These are phyloP conservation scores for Clarireedia hainanense DNA, from an alignment of 2,329 filamentous ascomycete species.

Conservation along the genomic window DNA sequence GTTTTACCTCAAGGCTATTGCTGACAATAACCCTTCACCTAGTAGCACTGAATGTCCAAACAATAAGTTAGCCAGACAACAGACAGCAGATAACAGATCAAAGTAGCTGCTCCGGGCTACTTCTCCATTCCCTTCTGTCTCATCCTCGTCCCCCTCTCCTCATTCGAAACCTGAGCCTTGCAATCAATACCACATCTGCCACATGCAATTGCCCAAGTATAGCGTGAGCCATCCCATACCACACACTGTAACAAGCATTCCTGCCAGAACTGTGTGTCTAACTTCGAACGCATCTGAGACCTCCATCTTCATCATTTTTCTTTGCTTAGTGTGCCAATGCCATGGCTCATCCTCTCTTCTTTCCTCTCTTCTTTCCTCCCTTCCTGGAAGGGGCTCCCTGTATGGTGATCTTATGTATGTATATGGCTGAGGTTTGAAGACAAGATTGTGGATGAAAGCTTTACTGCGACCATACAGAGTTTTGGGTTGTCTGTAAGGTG, in stretches of 20 bases:
- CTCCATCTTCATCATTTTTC: conserved; percentile 28
- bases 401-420: conserved; percentile 20
- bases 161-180: not conserved
- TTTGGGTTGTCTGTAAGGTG: conserved; percentile 6
- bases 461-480: conserved; percentile 12
- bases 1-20: too few relatives aligned
- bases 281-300: conserved; percentile 27
- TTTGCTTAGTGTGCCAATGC: conserved; percentile 29
- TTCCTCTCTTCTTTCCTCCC: conserved; percentile 8
- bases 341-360: conserved; percentile 20
- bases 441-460: conserved; percentile 15
- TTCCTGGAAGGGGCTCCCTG: not conserved
- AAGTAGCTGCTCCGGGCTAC: not conserved
- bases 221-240: conserved; percentile 1
- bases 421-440: conserved; percentile 20
- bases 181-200: conserved; percentile 1
- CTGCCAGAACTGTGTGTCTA: conserved; percentile 23
- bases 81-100: too few relatives aligned
- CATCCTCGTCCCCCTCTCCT: not conserved
- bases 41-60: too few relatives aligned
- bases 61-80: too few relatives aligned
- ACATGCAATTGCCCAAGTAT: not conserved
- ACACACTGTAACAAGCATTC: conserved; percentile 1
- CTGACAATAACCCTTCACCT: too few relatives aligned
- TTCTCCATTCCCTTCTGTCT: not conserved